These are phyloP conservation scores for Ceratocystis eucalypticola DNA, from an alignment of 2,329 filamentous ascomycete genomes.

Conservation along the genomic window DNA sequence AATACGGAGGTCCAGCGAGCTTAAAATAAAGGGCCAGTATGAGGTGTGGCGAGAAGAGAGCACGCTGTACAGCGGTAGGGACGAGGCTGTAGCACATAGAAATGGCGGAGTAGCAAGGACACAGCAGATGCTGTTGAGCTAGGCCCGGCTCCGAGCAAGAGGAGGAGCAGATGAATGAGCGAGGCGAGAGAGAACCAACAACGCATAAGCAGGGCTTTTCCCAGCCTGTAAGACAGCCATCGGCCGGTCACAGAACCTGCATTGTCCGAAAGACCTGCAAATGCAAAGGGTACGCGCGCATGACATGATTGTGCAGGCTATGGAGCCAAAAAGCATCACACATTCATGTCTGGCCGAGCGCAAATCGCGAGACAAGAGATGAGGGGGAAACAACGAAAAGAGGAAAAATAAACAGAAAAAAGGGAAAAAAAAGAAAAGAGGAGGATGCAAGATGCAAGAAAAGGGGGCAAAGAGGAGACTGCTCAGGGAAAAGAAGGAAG, in stretches of 20 bases:
- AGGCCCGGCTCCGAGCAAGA: neutral
- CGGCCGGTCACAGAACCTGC: neutral
- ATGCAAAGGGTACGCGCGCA: neutral
- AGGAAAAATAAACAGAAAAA: neutral
- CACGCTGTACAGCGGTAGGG: too few relatives aligned
- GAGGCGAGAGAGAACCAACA: neutral
- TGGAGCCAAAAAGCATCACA: neutral
- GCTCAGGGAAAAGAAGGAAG: neutral
- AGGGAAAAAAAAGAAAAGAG: neutral
- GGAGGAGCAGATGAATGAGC: neutral
- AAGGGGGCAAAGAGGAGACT: neutral
- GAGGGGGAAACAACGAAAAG: neutral
- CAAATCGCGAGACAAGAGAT: neutral
- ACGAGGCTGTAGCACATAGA: neutral
- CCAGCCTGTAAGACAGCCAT: neutral
- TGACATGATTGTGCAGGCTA: constrained; percentile 2
- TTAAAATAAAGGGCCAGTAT: too few relatives aligned
- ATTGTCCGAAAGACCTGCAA: neutral
- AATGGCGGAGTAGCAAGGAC: neutral
- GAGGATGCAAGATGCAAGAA: neutral
- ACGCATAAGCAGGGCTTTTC: neutral
- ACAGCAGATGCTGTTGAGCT: neutral
- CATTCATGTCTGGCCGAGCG: neutral
- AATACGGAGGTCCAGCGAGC: too few relatives aligned
- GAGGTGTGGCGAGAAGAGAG: too few relatives aligned